These are phyloP conservation scores for Chytridium lagenaria DNA, from an alignment of 371 early-diverging fungal genomes.

Conservation along the genomic window DNA sequence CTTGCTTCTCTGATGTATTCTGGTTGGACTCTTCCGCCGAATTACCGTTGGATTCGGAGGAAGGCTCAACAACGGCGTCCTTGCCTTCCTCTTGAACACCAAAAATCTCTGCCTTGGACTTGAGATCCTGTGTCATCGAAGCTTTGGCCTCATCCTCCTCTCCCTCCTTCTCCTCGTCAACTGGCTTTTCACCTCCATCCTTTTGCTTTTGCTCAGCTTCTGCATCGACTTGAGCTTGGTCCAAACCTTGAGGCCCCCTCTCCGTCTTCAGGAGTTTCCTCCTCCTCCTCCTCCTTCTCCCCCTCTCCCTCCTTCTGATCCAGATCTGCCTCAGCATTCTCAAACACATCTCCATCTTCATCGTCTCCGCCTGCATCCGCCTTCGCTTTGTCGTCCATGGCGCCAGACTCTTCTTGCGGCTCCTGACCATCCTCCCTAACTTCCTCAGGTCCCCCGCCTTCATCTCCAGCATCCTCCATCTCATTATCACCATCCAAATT, in stretches of 20 bases:
- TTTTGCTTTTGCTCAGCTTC: background rate
- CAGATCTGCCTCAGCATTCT: background rate
- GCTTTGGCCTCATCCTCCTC: slow-evolving; percentile 24
- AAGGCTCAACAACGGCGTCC: background rate
- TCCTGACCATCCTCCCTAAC: slow-evolving; percentile 40
- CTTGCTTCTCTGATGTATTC: background rate
- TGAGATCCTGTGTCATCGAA: slow-evolving; percentile 33
- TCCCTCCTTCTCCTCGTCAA: slow-evolving; percentile 13
- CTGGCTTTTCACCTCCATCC: background rate
- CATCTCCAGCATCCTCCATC: slow-evolving; percentile 15
- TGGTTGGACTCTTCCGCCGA: background rate
- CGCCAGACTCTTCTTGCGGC: slow-evolving; percentile 42
- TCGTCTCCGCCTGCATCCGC: slow-evolving; percentile 32
- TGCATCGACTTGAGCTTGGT: background rate
- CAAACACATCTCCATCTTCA: slow-evolving; percentile 9
- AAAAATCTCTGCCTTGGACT: background rate
- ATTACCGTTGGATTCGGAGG: background rate
- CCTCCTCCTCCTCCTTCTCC: slow-evolving; percentile 23
- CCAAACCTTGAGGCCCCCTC: slow-evolving; percentile 7
- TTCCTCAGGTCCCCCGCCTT: slow-evolving; percentile 44
- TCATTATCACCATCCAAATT: slow-evolving; percentile 36
- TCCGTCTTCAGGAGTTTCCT: slow-evolving; percentile 23
- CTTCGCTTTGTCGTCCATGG: slow-evolving; percentile 51
- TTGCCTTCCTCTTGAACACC: background rate
- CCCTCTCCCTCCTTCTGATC: slow-evolving; percentile 47